A percentile compares a stretch with the other conserved stretches of the same genome.
phyloP scores from a whole-genome alignment of 2,329 filamentous ascomycete genomes.

The Monosporascus sp. region DNA sequence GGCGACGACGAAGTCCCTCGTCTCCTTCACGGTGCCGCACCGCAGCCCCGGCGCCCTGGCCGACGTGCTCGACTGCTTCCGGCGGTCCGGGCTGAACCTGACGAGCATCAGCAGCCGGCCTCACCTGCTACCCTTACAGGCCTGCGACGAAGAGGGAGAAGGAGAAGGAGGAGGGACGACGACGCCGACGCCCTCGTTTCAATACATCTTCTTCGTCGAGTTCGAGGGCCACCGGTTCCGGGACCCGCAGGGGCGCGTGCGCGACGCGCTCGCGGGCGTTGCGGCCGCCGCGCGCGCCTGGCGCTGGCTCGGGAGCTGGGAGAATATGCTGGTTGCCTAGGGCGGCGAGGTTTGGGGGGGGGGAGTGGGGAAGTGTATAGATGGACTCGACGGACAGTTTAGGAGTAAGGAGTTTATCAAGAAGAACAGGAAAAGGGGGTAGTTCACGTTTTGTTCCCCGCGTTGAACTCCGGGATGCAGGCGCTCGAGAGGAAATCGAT shows the following conservation, averaged over 20 bases:
- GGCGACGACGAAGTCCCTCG: constrained; percentile 58
- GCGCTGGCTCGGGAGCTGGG: constrained; percentile 69
- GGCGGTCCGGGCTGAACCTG: constrained; percentile 66
- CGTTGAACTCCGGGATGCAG: no score
- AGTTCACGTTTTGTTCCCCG: no score
- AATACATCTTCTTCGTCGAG: constrained; percentile 94
- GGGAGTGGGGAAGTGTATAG: not conserved
- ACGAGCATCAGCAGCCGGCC: constrained; percentile 88
- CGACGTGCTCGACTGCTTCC: constrained; percentile 74
- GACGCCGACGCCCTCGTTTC: constrained; percentile 60
- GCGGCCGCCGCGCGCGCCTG: constrained; percentile 52
- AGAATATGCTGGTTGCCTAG: constrained; percentile 22
- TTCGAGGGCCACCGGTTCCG: constrained; percentile 60
- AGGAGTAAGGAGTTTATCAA: not conserved
- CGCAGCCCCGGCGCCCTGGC: constrained; percentile 75
- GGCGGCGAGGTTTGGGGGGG: not conserved
- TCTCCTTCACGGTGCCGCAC: constrained; percentile 81
- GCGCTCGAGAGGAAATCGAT: no score
- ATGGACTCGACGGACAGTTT: not conserved
- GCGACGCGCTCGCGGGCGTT: constrained; percentile 55
- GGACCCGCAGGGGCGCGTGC: constrained; percentile 53
- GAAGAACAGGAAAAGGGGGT: no score
- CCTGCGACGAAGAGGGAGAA: not conserved
- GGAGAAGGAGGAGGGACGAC: constrained; percentile 32
- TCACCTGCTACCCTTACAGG: constrained; percentile 41